Base-by-base conservation (phyloP, 805 yeast genomes). In the Candida sonorensis region DNA sequence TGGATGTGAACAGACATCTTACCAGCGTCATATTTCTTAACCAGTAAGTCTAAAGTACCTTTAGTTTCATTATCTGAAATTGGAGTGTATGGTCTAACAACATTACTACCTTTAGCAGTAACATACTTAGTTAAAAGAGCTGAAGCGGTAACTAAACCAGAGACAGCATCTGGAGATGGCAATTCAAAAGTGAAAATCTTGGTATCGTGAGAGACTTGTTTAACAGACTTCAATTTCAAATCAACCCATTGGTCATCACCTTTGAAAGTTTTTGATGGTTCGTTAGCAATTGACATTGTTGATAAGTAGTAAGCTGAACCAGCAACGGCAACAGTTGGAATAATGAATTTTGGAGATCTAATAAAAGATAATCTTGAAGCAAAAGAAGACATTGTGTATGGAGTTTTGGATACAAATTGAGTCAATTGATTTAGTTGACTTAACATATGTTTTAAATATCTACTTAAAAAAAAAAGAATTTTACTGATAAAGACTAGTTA, bases 21-120 rank as follows among this genome's bases (percentile, higher is more conserved):
- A 51, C 97, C 97, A 48, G 94, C 95, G 31, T 78, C 81, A 66
- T 92, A 92, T 41, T 67, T 74, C 74, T 92, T 92, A 62, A 92
- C 69, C 38, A 88, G 73, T 45, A 92, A 72, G 38, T 84, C 84
- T 47, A 94, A 65, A 33, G 71, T 56, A 31, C 98, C 98, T 58
- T 70, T 71, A 39, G 70, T 66, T 36, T 75, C 77, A 31, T 69
- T 62, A 50, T 80, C 86, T 25, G 84, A 72, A 30, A 80, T 70
- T 38, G 98, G 98, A 25, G 98, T 92, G 64, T 79, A 80, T 26
- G 87, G 87, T 65, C 96, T 81, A 42, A 92, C 67, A 31, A 90
- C 95, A 52, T 77, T 77, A 62, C 66, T 75, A 45, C 97, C 97
- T 65, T 85, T 84, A 40, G 77, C 74, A 38, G 90, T 79, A 35